phyloP scores from a whole-genome alignment of 805 yeast genomes.

The Saccharomycopsis synnaedendra region DNA sequence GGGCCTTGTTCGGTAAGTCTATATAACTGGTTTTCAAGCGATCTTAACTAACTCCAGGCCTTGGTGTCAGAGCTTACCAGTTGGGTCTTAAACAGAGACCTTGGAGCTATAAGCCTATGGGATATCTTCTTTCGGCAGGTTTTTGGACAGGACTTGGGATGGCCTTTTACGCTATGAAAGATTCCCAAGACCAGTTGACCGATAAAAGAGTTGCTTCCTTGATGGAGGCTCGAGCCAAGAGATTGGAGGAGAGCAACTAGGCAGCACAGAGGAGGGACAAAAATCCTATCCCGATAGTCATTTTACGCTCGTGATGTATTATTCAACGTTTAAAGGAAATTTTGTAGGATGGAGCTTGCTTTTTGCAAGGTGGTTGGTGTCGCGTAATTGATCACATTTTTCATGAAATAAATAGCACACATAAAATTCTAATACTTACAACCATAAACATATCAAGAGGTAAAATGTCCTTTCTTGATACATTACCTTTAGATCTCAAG shows the following conservation, averaged over 20 bases:
- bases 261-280: too few species aligned
- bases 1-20: conserved; percentile 20
- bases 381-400: too few species aligned
- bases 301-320: too few species aligned
- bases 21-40: background rate
- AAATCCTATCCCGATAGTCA: too few species aligned
- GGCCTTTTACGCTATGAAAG: conserved; percentile 27
- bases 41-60: conserved; percentile 22
- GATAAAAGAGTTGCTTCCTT: conserved; percentile 27
- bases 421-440: too few species aligned
- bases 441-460: background rate
- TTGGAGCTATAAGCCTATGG: conserved; percentile 26
- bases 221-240: conserved; percentile 26
- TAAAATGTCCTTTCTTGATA: conserved; percentile 18
- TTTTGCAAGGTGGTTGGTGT: too few species aligned
- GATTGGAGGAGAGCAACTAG: conserved; percentile 8
- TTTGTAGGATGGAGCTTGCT: too few species aligned
- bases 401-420: too few species aligned
- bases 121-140: conserved; percentile 32
- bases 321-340: too few species aligned
- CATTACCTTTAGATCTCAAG: conserved; percentile 17
- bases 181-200: conserved; percentile 27
- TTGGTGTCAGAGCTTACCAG: conserved; percentile 33
- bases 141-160: conserved; percentile 34
- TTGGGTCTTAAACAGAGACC: conserved; percentile 33